Percentiles rank a stretch among this genome's conserved stretches.
Evolutionary conservation across 495 filamentous ascomycete genomes (phyloP).

Genomic region (Oidiodendron maius): DNA sequence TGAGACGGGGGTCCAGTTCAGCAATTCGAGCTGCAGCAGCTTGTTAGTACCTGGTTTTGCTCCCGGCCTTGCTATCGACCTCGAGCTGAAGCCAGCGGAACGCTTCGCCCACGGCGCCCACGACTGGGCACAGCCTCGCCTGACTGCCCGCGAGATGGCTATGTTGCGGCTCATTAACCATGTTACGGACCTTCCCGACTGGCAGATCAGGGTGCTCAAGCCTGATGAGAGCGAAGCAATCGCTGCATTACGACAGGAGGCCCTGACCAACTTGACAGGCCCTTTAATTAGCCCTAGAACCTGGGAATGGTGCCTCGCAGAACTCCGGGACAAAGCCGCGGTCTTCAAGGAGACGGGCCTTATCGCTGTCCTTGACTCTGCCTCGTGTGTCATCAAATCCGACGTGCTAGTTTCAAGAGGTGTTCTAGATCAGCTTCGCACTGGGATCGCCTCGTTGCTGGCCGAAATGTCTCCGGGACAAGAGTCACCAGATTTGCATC

Average conservation of each 20-base stretch:
- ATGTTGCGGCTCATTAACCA: conserved; percentile 31
- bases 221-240: conserved; percentile 28
- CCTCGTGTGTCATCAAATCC: background rate
- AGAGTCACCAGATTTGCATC: background rate
- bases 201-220: conserved; percentile 49
- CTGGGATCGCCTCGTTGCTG: background rate
- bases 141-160: conserved; percentile 25
- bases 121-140: background rate
- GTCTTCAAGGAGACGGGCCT: background rate
- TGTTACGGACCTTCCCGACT: conserved; percentile 38
- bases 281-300: background rate
- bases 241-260: conserved; percentile 28
- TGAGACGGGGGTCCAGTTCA: too few relatives aligned
- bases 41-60: background rate
- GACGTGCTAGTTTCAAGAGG: background rate
- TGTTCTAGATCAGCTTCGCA: background rate
- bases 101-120: background rate
- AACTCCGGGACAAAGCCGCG: conserved; percentile 20
- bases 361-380: background rate
- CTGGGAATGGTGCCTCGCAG: conserved; percentile 21
- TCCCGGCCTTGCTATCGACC: background rate
- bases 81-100: background rate
- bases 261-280: conserved; percentile 12
- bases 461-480: background rate
- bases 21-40: too few relatives aligned